These are phyloP conservation scores for Penicillium chermesinum DNA, from an alignment of 495 filamentous ascomycete species.

Conservation along the genomic window DNA sequence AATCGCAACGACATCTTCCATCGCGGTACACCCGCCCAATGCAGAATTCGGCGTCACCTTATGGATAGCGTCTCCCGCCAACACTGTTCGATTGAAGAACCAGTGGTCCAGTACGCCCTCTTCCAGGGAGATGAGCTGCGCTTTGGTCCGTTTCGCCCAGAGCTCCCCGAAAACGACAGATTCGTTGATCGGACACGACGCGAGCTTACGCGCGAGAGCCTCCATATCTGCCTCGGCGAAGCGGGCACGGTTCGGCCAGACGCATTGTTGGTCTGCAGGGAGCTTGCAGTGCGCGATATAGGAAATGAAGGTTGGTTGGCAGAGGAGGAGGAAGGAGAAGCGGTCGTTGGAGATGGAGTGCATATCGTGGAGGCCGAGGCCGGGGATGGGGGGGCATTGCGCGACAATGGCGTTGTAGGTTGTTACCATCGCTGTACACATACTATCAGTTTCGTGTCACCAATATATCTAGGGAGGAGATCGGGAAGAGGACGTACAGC, in stretches of 20 bases:
- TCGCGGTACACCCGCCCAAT: background rate
- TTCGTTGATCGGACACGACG: background rate
- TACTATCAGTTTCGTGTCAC: no score
- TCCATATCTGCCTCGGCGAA: background rate
- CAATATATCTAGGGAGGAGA: no score
- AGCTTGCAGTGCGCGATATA: background rate
- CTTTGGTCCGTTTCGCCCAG: background rate
- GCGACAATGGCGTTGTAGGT: background rate
- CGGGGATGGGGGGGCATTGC: background rate
- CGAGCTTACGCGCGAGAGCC: background rate
- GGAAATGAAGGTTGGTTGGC: background rate
- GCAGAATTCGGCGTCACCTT: conserved; percentile 2
- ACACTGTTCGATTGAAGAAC: background rate
- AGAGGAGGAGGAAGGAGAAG: background rate
- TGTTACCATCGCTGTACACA: background rate
- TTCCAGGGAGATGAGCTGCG: background rate
- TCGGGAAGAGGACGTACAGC: background rate
- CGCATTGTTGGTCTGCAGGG: background rate
- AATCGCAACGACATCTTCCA: background rate
- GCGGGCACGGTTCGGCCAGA: background rate
- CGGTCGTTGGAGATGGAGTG: background rate
- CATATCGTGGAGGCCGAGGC: background rate
- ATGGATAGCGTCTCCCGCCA: background rate
- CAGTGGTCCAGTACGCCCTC: background rate
- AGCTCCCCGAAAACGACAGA: background rate